Percentiles rank a stretch among this genome's conserved stretches.
phyloP scores from a whole-genome alignment of 345 rosid genomes.

The Psidium guajava region DNA sequence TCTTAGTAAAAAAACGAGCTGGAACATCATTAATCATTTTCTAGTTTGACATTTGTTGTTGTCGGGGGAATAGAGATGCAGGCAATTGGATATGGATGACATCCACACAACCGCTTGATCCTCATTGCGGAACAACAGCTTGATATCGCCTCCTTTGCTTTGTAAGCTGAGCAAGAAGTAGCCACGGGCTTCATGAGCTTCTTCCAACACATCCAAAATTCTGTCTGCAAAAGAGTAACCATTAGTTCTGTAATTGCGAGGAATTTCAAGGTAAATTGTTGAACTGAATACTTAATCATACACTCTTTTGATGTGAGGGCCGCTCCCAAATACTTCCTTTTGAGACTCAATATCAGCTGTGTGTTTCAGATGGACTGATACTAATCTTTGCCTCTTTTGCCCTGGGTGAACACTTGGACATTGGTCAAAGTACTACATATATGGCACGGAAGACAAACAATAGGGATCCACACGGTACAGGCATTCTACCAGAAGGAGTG shows the following conservation, averaged over 20 bases:
- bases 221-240: background rate
- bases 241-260: background rate
- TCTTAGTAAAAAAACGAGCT: background rate
- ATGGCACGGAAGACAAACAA: background rate
- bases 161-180: background rate
- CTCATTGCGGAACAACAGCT: conserved; percentile 5
- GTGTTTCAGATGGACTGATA: background rate
- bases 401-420: background rate
- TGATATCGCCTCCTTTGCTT: conserved; percentile 3
- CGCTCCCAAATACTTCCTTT: conserved; percentile 5
- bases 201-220: conserved; percentile 3
- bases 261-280: background rate
- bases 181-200: conserved; percentile 1
- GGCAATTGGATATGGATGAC: background rate
- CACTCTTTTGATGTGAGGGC: conserved; percentile 3
- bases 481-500: conserved; percentile 5
- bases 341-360: background rate
- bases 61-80: background rate
- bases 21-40: background rate
- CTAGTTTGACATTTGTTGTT: background rate
- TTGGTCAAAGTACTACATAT: background rate
- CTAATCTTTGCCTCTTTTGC: conserved; percentile 6
- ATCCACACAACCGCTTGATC: background rate
- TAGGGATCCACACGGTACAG: background rate
- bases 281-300: background rate